Percentiles rank a stretch among this genome's conserved stretches.
Conservation (phyloP, 2,329 filamentous ascomycete genomes). For the Cladophialophora carrionii region DNA sequence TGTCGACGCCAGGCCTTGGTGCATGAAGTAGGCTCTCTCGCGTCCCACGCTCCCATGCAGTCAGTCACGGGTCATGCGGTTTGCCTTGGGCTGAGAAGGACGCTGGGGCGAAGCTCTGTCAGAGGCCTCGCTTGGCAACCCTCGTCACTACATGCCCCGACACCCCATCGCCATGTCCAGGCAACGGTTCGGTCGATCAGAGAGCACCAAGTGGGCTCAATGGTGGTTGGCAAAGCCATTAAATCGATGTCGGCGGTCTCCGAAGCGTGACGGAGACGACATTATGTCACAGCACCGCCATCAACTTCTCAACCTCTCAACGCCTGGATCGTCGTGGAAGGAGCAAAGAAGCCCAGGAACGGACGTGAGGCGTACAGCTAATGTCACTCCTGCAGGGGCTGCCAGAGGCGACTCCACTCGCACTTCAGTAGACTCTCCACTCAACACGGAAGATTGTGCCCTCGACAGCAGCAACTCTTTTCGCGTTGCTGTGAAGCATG, state of each 20-base stretch:
- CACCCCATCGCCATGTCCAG: conserved; percentile 5
- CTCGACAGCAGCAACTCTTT: neutral
- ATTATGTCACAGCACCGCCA: neutral
- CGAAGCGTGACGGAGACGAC: conserved; percentile 4
- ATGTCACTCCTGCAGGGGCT: neutral
- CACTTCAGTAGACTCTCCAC: neutral
- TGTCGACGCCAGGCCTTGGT: conserved; percentile 5
- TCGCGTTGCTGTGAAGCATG: neutral
- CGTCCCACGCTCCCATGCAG: conserved; percentile 5
- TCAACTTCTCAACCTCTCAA: neutral
- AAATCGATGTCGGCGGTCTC: conserved; percentile 3
- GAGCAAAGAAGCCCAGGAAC: neutral
- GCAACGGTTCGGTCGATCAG: neutral
- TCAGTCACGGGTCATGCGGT: neutral
- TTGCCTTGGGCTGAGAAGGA: neutral
- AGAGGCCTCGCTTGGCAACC: neutral
- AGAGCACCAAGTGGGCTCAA: neutral
- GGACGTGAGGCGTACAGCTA: conserved; percentile 2
- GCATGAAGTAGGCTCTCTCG: conserved; percentile 8
- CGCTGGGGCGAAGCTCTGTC: neutral
- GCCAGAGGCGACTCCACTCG: neutral
- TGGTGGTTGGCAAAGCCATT: neutral
- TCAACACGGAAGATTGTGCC: neutral
- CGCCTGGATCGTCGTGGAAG: neutral
- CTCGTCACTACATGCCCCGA: neutral